Evolutionary conservation across 306 rosid genomes (phyloP), one percentile per base, ranked within the genome.

Genomic region (Argentina anserina): DNA sequence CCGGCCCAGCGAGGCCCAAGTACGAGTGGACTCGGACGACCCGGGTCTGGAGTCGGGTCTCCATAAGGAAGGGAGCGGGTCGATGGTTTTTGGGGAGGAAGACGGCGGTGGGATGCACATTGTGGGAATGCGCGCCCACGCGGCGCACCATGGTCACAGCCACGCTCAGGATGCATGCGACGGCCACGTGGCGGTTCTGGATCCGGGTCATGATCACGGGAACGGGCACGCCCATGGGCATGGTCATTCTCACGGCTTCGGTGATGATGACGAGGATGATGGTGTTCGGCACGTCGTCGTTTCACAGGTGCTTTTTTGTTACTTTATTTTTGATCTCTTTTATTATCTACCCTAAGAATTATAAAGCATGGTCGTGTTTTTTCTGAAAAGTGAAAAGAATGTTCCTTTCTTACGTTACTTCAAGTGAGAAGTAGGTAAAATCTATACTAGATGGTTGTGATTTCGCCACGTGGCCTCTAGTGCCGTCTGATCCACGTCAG

Each of bases 41-140:
- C 20, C 82, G 59, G 85, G 73, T 1, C 10, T 46, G 25, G 97
- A 86, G 34, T 37, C 77, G 3, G 83, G 68, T 4, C 73, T 76
- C 3, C 76, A 74, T n/a, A 67, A 52, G 31, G 66, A 43, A 43
- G 84, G n/a, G 78, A 81, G 68, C 10, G 89, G 71, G 56, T 87
- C 80, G 25, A 90, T 81, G 21, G 88, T 94, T 47, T 94, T 94
- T 52, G 99, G 99, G 4, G 97, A 87, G 70, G 99, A 91, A 33
- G 96, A 90, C 12, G 85, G 90, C 36, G 99, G 99, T 2, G 96
- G 93, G 31, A 91, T 95, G 97, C 99, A 94, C 79, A 94, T 94
- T 5, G 96, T 91, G 10, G 99, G 99, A 20, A 91, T 95, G 89
- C 99, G 87, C 75, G 99, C 97, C 6, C 99, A 95, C 64, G 97